Evolutionary conservation across 495 filamentous ascomycete species (phyloP).

Genomic region (Aspergillus nidulans): DNA sequence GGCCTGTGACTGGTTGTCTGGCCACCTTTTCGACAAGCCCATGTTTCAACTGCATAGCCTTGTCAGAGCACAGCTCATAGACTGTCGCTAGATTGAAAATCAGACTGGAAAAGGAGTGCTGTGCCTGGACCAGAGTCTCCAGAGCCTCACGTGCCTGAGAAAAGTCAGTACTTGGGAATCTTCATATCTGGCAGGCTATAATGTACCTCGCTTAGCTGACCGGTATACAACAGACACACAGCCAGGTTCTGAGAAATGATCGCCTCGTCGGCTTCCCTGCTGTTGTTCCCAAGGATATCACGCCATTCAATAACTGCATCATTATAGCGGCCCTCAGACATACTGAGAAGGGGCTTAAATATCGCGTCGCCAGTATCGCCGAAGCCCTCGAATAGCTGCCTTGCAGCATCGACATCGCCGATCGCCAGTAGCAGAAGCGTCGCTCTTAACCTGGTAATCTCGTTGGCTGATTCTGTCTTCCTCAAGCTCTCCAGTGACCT

Average conservation of each 20-base stretch:
- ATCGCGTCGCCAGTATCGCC: constrained; percentile 28
- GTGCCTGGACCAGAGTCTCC: constrained; percentile 56
- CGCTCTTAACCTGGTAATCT: constrained; percentile 38
- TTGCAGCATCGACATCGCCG: constrained; percentile 70
- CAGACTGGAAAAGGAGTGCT: constrained; percentile 64
- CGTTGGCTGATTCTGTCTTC: constrained; percentile 31
- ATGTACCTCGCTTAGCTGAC: constrained; percentile 66
- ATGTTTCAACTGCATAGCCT: constrained; percentile 61
- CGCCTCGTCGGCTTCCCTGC: constrained; percentile 27
- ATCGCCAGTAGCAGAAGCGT: constrained; percentile 69
- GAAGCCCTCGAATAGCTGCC: constrained; percentile 32
- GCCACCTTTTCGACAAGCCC: constrained; percentile 67
- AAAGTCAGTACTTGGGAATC: not conserved
- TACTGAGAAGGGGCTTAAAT: constrained; percentile 62
- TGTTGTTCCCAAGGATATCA: constrained; percentile 40
- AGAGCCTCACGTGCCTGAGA: constrained; percentile 55
- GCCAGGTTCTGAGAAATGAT: constrained; percentile 75
- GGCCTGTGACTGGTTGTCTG: constrained; percentile 34
- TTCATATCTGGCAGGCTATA: not conserved
- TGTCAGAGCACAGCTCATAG: constrained; percentile 87
- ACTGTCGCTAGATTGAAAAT: constrained; percentile 88
- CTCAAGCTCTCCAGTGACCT: constrained; percentile 53
- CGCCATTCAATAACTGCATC: constrained; percentile 60
- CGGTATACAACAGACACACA: constrained; percentile 77
- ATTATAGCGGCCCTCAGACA: constrained; percentile 73